Base-by-base conservation (phyloP, 2,329 filamentous ascomycete genomes). In the Sclerotinia subarctica region DNA sequence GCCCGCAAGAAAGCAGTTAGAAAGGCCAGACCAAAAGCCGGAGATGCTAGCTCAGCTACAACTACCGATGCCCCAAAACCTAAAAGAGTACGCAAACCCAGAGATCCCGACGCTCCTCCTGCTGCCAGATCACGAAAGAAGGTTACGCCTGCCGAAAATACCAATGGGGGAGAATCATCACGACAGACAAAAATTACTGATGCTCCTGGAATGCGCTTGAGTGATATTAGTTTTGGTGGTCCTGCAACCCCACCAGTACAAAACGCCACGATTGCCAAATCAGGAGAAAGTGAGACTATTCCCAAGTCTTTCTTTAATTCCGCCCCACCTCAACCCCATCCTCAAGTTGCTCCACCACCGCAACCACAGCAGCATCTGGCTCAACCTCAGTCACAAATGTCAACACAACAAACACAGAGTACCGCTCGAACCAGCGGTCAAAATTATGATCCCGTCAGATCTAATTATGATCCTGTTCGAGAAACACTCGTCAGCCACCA, bases 391-490 rank as follows among this genome's bases (percentile, higher is more conserved):
- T 68, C 65, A 52, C 72, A 68, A 70, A 72, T 71, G 67, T 72
- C 66, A 68, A 73, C 66, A 69, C 74, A 67, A 64, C 26, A 24
- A 49, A 8, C 29, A 24, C 69, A 84, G 84, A 71, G 80, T 79
- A n/a, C 81, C 17, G 80, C 81, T 62, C 82, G 90, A 62, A 88
- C 89, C 19, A 91, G 90, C 75, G 90, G 93, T 54, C 91, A 93
- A 75, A 92, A 90, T 74, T 97, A 95, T 80, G 94, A 97, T 78
- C 94, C 94, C 0, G 93, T 97, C 71, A 87, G 94, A 58, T 86
- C 90, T n/a, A 88, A 85, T 71, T 89, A 88, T 72, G 87, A 89
- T 72, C 86, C 86, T 1, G 82, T 88, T 60, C 81, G 86, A 53
- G 87, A 86, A 75, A 91, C 86, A 3, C 86, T 89, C 74, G 77